These are phyloP conservation scores for Cicer judaicum DNA, from an alignment of 306 rosid species.

Conservation along the genomic window DNA sequence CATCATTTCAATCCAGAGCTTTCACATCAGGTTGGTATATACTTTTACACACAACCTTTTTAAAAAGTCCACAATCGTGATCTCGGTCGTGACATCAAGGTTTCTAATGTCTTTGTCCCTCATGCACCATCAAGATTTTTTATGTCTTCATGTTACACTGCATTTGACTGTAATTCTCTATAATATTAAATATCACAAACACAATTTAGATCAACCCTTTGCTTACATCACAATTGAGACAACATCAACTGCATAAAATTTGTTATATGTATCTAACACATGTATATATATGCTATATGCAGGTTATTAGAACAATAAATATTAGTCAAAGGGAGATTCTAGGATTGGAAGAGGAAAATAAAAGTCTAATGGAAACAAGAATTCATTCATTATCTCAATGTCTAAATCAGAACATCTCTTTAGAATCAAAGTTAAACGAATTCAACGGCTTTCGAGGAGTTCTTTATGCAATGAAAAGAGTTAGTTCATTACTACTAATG, in stretches of 20 bases:
- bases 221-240: no score
- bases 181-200: background rate
- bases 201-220: no score
- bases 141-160: background rate
- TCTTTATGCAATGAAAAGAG: conserved; percentile 72
- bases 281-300: background rate
- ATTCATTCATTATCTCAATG: conserved; percentile 61
- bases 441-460: conserved; percentile 85
- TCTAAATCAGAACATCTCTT: conserved; percentile 48
- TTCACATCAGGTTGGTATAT: conserved; percentile 62
- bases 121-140: no score
- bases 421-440: conserved; percentile 57
- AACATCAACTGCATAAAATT: background rate
- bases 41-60: background rate
- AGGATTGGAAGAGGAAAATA: conserved; percentile 79
- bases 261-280: background rate
- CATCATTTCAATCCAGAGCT: conserved; percentile 59
- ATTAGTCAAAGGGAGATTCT: conserved; percentile 67
- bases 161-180: background rate
- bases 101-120: background rate
- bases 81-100: background rate
- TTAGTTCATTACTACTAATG: conserved; percentile 71
- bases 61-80: background rate
- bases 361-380: conserved; percentile 69
- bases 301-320: conserved; percentile 65